phyloP scores from a whole-genome alignment of 2,329 filamentous ascomycete species.

The Aspergillus carbonarius region DNA sequence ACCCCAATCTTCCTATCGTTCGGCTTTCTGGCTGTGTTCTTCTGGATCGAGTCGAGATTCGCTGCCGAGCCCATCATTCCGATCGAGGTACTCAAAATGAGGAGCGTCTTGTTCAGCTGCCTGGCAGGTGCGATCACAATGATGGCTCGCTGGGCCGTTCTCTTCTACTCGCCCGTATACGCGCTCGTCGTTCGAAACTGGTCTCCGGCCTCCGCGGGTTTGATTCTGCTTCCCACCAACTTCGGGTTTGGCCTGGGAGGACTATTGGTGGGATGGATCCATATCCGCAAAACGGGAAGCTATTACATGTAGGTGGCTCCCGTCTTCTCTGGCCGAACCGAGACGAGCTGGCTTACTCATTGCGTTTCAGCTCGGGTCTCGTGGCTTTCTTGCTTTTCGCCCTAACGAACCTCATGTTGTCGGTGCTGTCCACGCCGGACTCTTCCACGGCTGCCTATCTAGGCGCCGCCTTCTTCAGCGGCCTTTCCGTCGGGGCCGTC shows the following conservation, averaged over 20 bases:
- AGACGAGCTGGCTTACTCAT: background rate
- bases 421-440: slow-evolving; percentile 54
- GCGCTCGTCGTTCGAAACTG: slow-evolving; percentile 73
- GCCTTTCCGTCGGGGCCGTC: slow-evolving; percentile 68
- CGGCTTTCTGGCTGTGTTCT: slow-evolving; percentile 56
- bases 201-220: slow-evolving; percentile 67
- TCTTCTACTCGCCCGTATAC: slow-evolving; percentile 80
- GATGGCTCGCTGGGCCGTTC: slow-evolving; percentile 74
- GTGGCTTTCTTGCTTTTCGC: slow-evolving; percentile 63
- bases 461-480: slow-evolving; percentile 65
- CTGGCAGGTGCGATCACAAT: slow-evolving; percentile 74
- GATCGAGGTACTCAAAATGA: slow-evolving; percentile 65
- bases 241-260: slow-evolving; percentile 74
- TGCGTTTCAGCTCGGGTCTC: slow-evolving; percentile 52
- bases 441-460: slow-evolving; percentile 58
- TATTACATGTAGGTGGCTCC: slow-evolving; percentile 60
- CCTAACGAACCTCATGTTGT: slow-evolving; percentile 58
- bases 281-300: slow-evolving; percentile 69
- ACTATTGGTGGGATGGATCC: slow-evolving; percentile 69
- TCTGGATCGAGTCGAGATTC: slow-evolving; percentile 62
- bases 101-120: slow-evolving; percentile 71
- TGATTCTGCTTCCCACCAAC: slow-evolving; percentile 79
- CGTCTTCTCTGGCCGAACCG: background rate
- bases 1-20: slow-evolving; percentile 62
- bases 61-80: slow-evolving; percentile 73